Base-by-base conservation (phyloP, 805 yeast species). In the Wickerhamomyces chaumierensis region DNA sequence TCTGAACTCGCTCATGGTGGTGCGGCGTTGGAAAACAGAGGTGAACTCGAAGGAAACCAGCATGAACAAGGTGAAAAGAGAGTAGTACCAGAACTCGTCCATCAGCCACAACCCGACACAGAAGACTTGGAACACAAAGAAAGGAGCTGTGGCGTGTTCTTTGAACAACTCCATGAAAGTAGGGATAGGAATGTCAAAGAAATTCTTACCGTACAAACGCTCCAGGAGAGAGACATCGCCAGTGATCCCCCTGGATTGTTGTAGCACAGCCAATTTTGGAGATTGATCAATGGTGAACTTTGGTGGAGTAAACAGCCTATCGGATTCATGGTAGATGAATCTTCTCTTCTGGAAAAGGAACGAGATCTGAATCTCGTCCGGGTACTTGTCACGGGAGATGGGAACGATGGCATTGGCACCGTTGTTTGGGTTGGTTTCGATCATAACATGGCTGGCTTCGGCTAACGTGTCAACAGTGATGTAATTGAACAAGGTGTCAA, bases 101-200 rank as follows among this genome's bases (percentile, higher is more conserved):
- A 92, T 74, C 55, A 85, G 73, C 96, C 97, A 92, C 45, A 92
- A 68, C 4, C 90, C 94, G 42, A 90, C 94, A 56, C 96, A 88
- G 59, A 92, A 92, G 41, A 92, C 70, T 66, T 92, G 98, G 68
- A 92, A 92, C 19, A 92, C 95, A 52, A 92, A 92, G 59, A 92
- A 85, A 12, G 98, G 98, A 13, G 98, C 97, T 31, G 92, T 88
- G 11, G 97, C 97, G 58, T 92, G 98, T 62, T 92, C 97, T 55
- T 85, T 81, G 68, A 92, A 92, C 52, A 92, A 68, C 60, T 90
- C 97, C 40, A 72, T 46, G 51, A 92, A 90, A 0, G 95, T 75
- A 37, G 98, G 98, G 39, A 92, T 73, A 23, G 98, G 98, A 48
- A 92, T 90, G 55, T 92, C 98, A 56, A 92, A 92, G 48, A 72